phyloP scores from a whole-genome alignment of 2,329 filamentous ascomycete genomes.

The Beauveria varroae region DNA sequence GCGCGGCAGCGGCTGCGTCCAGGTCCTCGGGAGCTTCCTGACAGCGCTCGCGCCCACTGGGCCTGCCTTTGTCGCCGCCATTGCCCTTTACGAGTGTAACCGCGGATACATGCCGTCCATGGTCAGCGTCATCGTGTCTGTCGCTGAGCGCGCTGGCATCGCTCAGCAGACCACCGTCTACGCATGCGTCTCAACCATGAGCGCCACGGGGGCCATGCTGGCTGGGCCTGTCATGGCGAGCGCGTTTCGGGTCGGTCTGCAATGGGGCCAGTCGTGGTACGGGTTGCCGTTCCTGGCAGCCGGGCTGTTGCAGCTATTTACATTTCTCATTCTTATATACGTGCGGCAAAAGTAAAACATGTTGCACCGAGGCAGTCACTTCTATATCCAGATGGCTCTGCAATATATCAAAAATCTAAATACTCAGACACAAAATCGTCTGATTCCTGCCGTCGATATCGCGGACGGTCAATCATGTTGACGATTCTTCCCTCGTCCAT shows the following conservation, averaged over 20 bases:
- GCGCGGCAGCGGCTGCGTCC: background rate
- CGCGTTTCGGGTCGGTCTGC: slow-evolving; percentile 1
- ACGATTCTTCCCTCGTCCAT: background rate
- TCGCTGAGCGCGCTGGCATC: background rate
- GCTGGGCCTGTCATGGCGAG: slow-evolving; percentile 4
- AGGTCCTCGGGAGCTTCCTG: slow-evolving; percentile 8
- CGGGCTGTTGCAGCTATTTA: background rate
- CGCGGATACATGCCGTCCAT: background rate
- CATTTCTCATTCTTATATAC: background rate
- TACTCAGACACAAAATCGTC: background rate
- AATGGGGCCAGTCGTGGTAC: slow-evolving; percentile 10
- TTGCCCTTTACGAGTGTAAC: slow-evolving; percentile 5
- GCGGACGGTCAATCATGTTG: slow-evolving; percentile 5
- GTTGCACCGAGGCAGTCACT: too few relatives aligned
- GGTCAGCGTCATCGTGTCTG: slow-evolving; percentile 1
- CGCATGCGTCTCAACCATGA: background rate
- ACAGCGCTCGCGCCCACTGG: slow-evolving; percentile 5
- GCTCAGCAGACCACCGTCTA: slow-evolving; percentile 3
- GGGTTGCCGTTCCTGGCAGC: slow-evolving; percentile 7
- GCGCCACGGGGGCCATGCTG: background rate
- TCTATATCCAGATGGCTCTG: background rate
- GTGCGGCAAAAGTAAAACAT: slow-evolving; percentile 2
- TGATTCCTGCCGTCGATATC: too few relatives aligned
- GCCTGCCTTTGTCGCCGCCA: background rate
- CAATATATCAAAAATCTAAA: background rate